Evolutionary conservation across 495 filamentous ascomycete species (phyloP).

Genomic region (Penicillium cosmopolitanum): DNA sequence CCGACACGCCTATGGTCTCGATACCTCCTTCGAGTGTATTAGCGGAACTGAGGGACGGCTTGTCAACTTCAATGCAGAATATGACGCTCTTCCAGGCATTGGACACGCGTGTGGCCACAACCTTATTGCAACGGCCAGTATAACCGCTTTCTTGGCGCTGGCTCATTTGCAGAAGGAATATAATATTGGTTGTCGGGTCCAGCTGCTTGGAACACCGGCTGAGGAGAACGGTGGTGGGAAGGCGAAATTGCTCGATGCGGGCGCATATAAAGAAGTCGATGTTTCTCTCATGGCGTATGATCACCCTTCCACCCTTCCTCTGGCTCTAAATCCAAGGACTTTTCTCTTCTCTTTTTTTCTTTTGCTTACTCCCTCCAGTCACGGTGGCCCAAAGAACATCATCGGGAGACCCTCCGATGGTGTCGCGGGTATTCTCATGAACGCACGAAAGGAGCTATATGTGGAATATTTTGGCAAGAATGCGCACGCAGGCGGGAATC

Average conservation of each 20-base stretch:
- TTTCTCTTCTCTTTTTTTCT: not conserved
- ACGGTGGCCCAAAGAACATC: slow-evolving; percentile 14
- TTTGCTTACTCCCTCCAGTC: not conserved
- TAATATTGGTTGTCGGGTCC: slow-evolving; percentile 13
- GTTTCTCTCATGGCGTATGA: slow-evolving; percentile 19
- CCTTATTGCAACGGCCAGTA: slow-evolving; percentile 17
- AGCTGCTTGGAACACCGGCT: slow-evolving; percentile 19
- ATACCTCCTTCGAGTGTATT: slow-evolving; percentile 15
- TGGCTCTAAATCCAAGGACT: too few species aligned
- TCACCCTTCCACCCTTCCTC: not conserved
- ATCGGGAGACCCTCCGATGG: slow-evolving; percentile 7
- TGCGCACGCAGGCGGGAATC: slow-evolving; percentile 16
- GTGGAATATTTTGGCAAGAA: slow-evolving; percentile 16
- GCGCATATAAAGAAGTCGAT: slow-evolving; percentile 17
- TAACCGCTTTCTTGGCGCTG: slow-evolving; percentile 14
- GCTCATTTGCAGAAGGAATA: slow-evolving; percentile 4
- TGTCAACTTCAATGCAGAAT: slow-evolving; percentile 21
- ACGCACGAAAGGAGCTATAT: slow-evolving; percentile 13
- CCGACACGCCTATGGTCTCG: slow-evolving; percentile 15
- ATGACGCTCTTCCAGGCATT: slow-evolving; percentile 21
- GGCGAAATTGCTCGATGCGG: slow-evolving; percentile 16
- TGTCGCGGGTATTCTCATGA: slow-evolving; percentile 15
- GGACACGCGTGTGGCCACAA: slow-evolving; percentile 27
- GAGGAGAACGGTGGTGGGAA: slow-evolving; percentile 23
- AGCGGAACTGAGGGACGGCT: slow-evolving; percentile 15